Percentiles rank a stretch among this genome's conserved stretches.
Evolutionary conservation across 2,329 filamentous ascomycete species (phyloP).

Genomic region (Kalmusia sp.): DNA sequence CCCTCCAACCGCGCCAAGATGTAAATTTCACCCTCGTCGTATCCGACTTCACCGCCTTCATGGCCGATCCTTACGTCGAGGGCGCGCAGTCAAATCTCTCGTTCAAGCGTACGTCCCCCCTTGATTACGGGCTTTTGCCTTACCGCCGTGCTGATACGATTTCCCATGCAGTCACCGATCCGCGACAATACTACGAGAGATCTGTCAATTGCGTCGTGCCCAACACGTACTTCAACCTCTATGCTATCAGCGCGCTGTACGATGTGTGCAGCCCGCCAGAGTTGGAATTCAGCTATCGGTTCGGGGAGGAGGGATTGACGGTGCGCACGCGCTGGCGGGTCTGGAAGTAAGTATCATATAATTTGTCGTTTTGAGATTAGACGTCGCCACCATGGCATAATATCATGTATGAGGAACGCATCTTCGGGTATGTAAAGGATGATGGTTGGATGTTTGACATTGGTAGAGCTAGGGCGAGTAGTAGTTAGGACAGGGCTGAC

Average conservation of each 20-base stretch:
- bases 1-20: too few species aligned
- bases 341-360: slow-evolving; percentile 18
- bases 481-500: too few species aligned
- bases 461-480: too few species aligned
- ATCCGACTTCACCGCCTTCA: slow-evolving; percentile 20
- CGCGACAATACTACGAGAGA: slow-evolving; percentile 9
- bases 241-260: slow-evolving; percentile 21
- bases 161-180: slow-evolving; percentile 15
- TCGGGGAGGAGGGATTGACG: slow-evolving; percentile 8
- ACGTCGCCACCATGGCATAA: too few species aligned
- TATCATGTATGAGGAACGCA: too few species aligned
- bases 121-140: too few species aligned
- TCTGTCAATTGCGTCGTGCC: slow-evolving; percentile 16
- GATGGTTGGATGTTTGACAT: too few species aligned
- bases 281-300: slow-evolving; percentile 14
- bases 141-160: too few species aligned
- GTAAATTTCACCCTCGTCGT: slow-evolving; percentile 13
- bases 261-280: slow-evolving; percentile 13
- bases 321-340: slow-evolving; percentile 15
- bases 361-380: too few species aligned
- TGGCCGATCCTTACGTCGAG: slow-evolving; percentile 17
- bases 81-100: slow-evolving; percentile 19
- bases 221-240: slow-evolving; percentile 21
- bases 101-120: too few species aligned
- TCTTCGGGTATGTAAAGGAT: too few species aligned